These are phyloP conservation scores for Fusarium tanahbumbuense DNA, from an alignment of 2,329 filamentous ascomycete genomes.

Conservation along the genomic window DNA sequence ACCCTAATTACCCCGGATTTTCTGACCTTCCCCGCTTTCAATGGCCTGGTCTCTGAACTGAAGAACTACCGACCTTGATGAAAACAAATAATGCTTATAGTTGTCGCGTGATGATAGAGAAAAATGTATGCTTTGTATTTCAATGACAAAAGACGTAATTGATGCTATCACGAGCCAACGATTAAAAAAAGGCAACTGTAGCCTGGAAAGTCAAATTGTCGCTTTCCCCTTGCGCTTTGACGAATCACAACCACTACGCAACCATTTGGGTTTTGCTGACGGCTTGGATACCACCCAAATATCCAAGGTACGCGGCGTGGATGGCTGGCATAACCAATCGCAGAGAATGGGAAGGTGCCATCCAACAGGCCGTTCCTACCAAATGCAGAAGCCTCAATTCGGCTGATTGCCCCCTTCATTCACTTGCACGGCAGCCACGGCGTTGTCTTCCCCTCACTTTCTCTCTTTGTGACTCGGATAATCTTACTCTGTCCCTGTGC, in stretches of 20 bases:
- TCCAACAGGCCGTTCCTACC: conserved; percentile 36
- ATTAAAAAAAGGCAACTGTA: conserved; percentile 1
- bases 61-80: conserved; percentile 37
- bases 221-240: conserved; percentile 33
- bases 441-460: conserved; percentile 39
- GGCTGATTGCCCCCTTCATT: conserved; percentile 41
- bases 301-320: conserved; percentile 24
- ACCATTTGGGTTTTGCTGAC: conserved; percentile 37
- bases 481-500: conserved; percentile 26
- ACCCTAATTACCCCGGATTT: conserved; percentile 48
- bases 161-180: not conserved
- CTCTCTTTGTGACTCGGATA: conserved; percentile 33
- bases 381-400: conserved; percentile 38
- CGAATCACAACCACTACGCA: conserved; percentile 35
- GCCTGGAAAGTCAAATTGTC: conserved; percentile 3
- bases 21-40: conserved; percentile 36
- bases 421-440: conserved; percentile 34
- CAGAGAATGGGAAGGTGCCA: conserved; percentile 35
- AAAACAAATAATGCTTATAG: not conserved
- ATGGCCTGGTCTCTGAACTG: conserved; percentile 11
- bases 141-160: not conserved
- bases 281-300: conserved; percentile 25
- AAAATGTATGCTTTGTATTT: not conserved
- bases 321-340: conserved; percentile 35
- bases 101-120: conserved; percentile 24